Percentiles rank a stretch among this genome's conserved stretches.
These are phyloP conservation scores for Strobilomyces echinocephalus DNA, from an alignment of 768 basidiomycete genomes.

Conservation along the genomic window DNA sequence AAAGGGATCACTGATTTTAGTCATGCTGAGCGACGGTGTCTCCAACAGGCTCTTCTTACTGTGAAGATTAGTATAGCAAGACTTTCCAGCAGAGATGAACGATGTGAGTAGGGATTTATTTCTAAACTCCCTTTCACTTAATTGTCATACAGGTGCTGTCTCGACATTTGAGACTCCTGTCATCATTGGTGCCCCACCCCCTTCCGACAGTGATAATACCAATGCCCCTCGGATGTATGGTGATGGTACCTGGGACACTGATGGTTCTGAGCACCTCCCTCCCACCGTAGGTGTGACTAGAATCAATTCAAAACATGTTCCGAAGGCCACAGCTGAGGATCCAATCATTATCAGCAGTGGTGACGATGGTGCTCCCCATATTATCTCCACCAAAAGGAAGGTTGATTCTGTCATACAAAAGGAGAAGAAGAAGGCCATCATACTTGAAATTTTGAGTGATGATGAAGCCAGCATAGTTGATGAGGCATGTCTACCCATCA, in stretches of 20 bases:
- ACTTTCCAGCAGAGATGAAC: neutral
- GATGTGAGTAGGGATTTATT: neutral
- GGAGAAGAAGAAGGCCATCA: too few relatives aligned
- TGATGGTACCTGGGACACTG: neutral
- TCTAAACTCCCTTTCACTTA: neutral
- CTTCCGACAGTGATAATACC: neutral
- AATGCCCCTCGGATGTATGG: conserved; percentile 3
- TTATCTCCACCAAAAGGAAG: too few relatives aligned
- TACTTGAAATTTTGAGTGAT: too few relatives aligned
- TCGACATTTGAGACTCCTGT: neutral
- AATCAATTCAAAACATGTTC: too few relatives aligned
- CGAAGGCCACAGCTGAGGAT: too few relatives aligned
- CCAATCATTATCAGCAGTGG: too few relatives aligned
- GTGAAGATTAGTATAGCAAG: neutral
- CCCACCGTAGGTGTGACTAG: neutral
- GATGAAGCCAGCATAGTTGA: too few relatives aligned
- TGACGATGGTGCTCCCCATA: too few relatives aligned
- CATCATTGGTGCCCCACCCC: neutral
- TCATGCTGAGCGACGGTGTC: neutral
- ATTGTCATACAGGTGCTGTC: neutral
- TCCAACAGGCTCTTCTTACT: neutral
- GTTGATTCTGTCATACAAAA: too few relatives aligned
- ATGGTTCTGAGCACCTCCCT: neutral
- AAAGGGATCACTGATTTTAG: neutral
- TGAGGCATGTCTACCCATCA: too few relatives aligned